Percentiles rank a stretch among this genome's conserved stretches.
Conservation (phyloP, 176 grass and related monocot genomes). For the Lolium multiflorum region DNA sequence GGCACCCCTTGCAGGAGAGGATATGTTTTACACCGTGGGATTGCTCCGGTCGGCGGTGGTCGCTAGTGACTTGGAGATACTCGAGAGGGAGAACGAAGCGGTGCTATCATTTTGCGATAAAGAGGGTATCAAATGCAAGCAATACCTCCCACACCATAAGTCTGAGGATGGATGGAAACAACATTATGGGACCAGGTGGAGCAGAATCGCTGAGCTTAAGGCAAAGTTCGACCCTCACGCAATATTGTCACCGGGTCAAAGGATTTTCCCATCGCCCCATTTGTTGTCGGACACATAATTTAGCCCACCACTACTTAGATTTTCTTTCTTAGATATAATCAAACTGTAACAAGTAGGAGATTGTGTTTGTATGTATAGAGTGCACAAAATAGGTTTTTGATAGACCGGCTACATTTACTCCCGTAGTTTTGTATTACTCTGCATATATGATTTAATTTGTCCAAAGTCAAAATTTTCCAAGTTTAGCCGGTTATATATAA, state of each 20-base stretch:
- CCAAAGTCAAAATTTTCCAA: too few species aligned
- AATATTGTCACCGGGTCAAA: slow-evolving; percentile 53
- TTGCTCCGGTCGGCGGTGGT: slow-evolving; percentile 46
- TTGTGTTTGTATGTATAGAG: not conserved
- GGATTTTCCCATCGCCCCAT: not conserved
- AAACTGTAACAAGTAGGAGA: not conserved
- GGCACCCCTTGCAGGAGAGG: slow-evolving; percentile 28
- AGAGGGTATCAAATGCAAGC: slow-evolving; percentile 37
- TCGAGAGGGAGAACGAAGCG: slow-evolving; percentile 40
- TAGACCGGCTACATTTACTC: not conserved
- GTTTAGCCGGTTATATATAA: too few species aligned
- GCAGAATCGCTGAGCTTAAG: slow-evolving; percentile 41
- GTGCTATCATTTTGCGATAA: slow-evolving; percentile 44
- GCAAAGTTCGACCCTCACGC: slow-evolving; percentile 55
- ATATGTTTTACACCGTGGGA: slow-evolving; percentile 57
- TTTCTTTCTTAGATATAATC: not conserved
- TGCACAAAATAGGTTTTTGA: not conserved
- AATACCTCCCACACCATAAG: slow-evolving; percentile 57
- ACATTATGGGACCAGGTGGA: slow-evolving; percentile 58
- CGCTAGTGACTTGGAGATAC: not conserved
- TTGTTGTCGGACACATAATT: not conserved
- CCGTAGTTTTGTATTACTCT: too few species aligned
- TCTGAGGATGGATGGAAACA: slow-evolving; percentile 42
- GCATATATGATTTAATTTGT: too few species aligned
- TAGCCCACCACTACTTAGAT: not conserved